Base-by-base conservation (phyloP, 1,139 yeast genomes). In the Magnusiomyces tetraspermus region DNA sequence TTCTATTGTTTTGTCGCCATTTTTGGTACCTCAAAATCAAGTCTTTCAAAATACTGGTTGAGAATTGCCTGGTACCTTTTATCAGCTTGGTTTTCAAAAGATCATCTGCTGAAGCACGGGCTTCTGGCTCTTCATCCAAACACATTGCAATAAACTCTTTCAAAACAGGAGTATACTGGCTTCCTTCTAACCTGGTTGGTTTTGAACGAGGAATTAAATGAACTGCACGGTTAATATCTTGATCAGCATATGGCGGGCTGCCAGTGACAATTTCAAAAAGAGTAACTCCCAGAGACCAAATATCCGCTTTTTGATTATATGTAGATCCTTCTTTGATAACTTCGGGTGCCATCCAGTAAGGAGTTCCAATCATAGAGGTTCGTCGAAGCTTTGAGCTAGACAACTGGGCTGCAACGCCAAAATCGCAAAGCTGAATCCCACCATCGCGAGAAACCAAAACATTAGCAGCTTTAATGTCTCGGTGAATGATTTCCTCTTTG, bases 331-430 rank as follows among this genome's bases (percentile, higher is more conserved):
- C 97, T 65, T 90, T 79, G 46, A 92, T 92, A 24, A 92, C 98
- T 67, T 92, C 98, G 0, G 98, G 98, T 0, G 98, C 98, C 99
- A 94, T 94, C 99, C 99, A 94, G 67, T 90, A 94, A 0, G 98
- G 98, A 0, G 99, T 94, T 4, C 99, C 99, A 0, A 96, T 97
- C 80, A 92, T 89, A 0, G 98, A 92, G 44, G 92, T 87, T 62
- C 98, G 76, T 64, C 89, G 85, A 49, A 82, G 69, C 33, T 83
- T 81, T 43, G 83, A 79, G n/a, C 90, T 77, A 1, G 95, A 80
- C 41, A 90, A 73, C 66, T 88, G 94, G 1, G 97, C 97, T 0
- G 98, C 97, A 17, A 92, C 98, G 33, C 99, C 99, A 71, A 92
- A 92, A 68, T 92, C 99, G 75, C 98, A 92, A 53, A 92, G 75